These are phyloP conservation scores for Aleurites moluccanus DNA, from an alignment of 441 rosid genomes.

Conservation along the genomic window DNA sequence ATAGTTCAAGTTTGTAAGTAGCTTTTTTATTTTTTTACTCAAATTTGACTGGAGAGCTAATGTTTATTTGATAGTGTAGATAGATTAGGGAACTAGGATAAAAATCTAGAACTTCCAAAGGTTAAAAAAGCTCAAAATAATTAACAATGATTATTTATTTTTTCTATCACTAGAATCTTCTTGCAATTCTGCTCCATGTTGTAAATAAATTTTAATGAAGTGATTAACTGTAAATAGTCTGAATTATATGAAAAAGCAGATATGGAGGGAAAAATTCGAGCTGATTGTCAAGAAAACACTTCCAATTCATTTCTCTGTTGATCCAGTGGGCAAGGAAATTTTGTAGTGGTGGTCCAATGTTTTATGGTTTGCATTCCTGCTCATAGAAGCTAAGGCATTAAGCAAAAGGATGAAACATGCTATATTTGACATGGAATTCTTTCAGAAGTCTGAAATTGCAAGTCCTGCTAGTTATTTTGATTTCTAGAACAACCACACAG, in stretches of 20 bases:
- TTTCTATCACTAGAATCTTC: background rate
- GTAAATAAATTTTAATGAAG: background rate
- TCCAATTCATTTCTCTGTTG: constrained; percentile 62
- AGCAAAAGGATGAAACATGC: background rate
- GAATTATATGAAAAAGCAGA: constrained; percentile 43
- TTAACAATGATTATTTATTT: background rate
- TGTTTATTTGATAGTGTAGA: constrained; percentile 1
- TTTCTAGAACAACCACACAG: constrained; percentile 20
- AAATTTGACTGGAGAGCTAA: background rate
- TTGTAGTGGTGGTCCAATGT: constrained; percentile 48
- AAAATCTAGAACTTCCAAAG: background rate
- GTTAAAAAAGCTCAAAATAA: background rate
- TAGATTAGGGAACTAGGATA: background rate
- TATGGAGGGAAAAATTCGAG: constrained; percentile 68
- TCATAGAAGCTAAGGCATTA: constrained; percentile 18
- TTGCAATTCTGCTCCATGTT: constrained; percentile 3
- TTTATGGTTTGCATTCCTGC: constrained; percentile 8
- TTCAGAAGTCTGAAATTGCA: constrained; percentile 1
- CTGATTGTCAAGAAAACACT: constrained; percentile 45
- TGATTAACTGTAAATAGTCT: constrained; percentile 1
- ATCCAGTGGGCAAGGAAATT: constrained; percentile 82
- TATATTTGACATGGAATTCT: constrained; percentile 1
- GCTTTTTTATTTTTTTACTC: background rate
- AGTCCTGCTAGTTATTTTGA: background rate
- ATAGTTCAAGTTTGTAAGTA: background rate